Percentiles rank a stretch among this genome's conserved stretches.
Evolutionary conservation across 2,329 filamentous ascomycete species (phyloP).

Genomic region (Pleochaeta shiraiana): DNA sequence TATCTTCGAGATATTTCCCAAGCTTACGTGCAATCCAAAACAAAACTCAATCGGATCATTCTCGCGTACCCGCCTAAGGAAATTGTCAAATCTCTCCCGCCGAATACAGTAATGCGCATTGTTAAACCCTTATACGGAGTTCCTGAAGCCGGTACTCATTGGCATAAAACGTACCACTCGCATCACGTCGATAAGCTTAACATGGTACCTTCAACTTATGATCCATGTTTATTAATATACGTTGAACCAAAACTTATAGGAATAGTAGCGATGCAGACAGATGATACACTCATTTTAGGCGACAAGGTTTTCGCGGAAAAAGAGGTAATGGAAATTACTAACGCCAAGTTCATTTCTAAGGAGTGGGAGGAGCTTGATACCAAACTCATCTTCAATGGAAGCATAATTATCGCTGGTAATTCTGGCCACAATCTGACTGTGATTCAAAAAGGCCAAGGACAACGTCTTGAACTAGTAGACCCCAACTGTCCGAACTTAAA

Average conservation of each 20-base stretch:
- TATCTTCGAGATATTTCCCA: slow-evolving; percentile 7
- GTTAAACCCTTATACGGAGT: slow-evolving; percentile 7
- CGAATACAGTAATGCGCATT: not conserved
- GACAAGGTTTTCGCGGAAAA: not conserved
- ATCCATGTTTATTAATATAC: slow-evolving; percentile 3
- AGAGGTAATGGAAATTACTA: not conserved
- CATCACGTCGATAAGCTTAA: not conserved
- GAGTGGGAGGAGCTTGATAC: not conserved
- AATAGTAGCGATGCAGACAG: not conserved
- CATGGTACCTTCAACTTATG: not conserved
- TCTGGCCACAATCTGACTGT: not conserved
- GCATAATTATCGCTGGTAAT: not conserved
- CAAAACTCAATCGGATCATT: slow-evolving; percentile 5
- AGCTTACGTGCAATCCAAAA: slow-evolving; percentile 7
- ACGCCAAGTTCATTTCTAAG: not conserved
- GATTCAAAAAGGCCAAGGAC: not conserved
- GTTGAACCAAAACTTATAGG: not conserved
- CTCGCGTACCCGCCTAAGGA: slow-evolving; percentile 5
- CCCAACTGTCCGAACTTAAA: not conserved
- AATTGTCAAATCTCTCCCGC: not conserved
- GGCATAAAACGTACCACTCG: slow-evolving; percentile 5
- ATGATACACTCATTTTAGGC: not conserved
- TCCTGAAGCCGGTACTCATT: slow-evolving; percentile 6
- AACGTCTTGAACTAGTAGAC: not conserved
- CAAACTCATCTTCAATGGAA: not conserved